Percentiles rank a stretch among this genome's conserved stretches.
phyloP scores from a whole-genome alignment of 441 rosid genomes.

The Cnidoscolus chayamansa region DNA sequence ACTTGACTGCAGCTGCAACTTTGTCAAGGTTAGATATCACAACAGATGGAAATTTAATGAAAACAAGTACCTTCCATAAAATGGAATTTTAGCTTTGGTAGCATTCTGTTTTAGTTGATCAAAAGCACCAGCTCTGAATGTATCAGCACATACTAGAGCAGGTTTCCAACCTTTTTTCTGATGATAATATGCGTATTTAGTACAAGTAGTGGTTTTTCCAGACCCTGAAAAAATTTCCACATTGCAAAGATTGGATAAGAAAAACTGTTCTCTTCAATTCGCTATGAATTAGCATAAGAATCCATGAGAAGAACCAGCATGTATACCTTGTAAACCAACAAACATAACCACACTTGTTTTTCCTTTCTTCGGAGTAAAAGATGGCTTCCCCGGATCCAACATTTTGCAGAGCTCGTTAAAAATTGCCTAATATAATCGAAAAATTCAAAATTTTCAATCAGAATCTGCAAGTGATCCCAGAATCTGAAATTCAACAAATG shows the following conservation, averaged over 20 bases:
- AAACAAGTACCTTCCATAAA: conserved; percentile 74
- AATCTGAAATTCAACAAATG: no score
- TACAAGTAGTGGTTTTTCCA: conserved; percentile 93
- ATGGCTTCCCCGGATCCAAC: conserved; percentile 88
- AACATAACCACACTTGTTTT: conserved; percentile 79
- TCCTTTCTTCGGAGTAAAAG: conserved; percentile 79
- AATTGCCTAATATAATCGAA: conserved; percentile 48
- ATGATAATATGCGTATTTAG: conserved; percentile 92
- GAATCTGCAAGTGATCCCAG: not conserved
- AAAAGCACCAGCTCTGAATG: conserved; percentile 97
- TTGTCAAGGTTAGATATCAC: not conserved
- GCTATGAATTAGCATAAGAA: not conserved
- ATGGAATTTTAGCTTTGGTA: conserved; percentile 91
- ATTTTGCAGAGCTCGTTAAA: conserved; percentile 83
- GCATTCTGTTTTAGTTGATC: conserved; percentile 99
- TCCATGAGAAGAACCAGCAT: not conserved
- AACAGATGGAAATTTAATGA: not conserved
- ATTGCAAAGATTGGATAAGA: not conserved
- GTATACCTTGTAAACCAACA: conserved; percentile 87
- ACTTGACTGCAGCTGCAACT: not conserved
- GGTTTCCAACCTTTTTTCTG: conserved; percentile 97
- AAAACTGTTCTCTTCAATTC: not conserved
- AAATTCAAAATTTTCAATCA: not conserved
- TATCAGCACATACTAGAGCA: conserved; percentile 95
- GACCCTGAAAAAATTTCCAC: conserved; percentile 54